These are phyloP conservation scores for Cardamine occulta DNA, from an alignment of 345 rosid species.

Conservation along the genomic window DNA sequence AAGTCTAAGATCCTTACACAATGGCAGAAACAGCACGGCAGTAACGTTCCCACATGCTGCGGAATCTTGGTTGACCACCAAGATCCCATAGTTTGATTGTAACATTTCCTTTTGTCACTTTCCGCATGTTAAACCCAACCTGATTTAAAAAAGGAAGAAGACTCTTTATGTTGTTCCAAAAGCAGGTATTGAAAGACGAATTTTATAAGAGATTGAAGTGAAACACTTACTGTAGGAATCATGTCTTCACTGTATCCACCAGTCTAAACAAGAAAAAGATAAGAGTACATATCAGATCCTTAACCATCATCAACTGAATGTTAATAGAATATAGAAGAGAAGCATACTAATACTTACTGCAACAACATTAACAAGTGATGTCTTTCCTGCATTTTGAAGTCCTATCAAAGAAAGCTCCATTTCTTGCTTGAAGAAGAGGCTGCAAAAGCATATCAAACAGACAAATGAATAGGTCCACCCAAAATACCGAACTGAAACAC, in stretches of 20 bases:
- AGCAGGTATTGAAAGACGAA: neutral
- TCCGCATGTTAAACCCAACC: constrained; percentile 93
- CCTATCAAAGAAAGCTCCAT: constrained; percentile 88
- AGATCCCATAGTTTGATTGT: constrained; percentile 91
- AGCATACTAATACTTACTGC: constrained; percentile 63
- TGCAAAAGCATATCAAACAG: constrained; percentile 39
- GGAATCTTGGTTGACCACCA: constrained; percentile 80
- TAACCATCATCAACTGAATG: neutral
- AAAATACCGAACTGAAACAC: neutral
- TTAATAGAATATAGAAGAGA: neutral
- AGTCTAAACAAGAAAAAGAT: constrained; percentile 46
- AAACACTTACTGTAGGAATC: constrained; percentile 74
- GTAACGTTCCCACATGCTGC: constrained; percentile 84
- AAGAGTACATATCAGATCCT: neutral
- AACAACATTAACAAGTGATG: constrained; percentile 80
- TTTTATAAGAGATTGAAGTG: neutral
- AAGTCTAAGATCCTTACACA: constrained; percentile 47
- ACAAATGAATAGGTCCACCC: neutral
- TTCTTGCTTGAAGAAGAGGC: constrained; percentile 86
- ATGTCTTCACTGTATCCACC: constrained; percentile 94
- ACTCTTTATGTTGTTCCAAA: neutral
- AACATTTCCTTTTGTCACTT: constrained; percentile 83
- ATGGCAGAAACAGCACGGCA: constrained; percentile 79
- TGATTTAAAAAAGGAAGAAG: constrained; percentile 27
- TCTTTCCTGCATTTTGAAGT: constrained; percentile 88